phyloP scores from a whole-genome alignment of 2,329 filamentous ascomycete genomes.

The Apiospora malaysiana region DNA sequence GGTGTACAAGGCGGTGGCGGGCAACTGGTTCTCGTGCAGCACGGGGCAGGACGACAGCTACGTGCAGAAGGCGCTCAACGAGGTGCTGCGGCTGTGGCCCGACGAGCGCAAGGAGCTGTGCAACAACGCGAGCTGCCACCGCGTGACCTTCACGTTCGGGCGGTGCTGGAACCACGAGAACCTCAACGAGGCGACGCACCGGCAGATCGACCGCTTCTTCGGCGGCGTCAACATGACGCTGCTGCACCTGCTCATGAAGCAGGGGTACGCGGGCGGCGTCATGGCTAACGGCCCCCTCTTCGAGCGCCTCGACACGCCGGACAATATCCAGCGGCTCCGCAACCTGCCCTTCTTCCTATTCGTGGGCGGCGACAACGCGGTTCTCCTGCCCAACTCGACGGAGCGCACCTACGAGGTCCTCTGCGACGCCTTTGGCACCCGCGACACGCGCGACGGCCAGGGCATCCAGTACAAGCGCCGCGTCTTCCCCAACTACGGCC shows the following conservation, averaged over 20 bases:
- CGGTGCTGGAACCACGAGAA: slow-evolving; percentile 70
- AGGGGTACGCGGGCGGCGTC: slow-evolving; percentile 57
- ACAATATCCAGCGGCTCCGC: slow-evolving; percentile 56
- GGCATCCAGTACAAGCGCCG: slow-evolving; percentile 54
- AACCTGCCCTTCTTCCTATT: slow-evolving; percentile 63
- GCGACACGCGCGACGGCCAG: slow-evolving; percentile 33
- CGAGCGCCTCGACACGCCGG: slow-evolving; percentile 52
- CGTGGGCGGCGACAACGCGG: slow-evolving; percentile 61
- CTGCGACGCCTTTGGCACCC: slow-evolving; percentile 55
- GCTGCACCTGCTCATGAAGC: slow-evolving; percentile 61
- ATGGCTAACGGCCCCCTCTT: slow-evolving; percentile 58
- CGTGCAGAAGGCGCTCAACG: slow-evolving; percentile 59
- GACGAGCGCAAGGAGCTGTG: slow-evolving; percentile 62
- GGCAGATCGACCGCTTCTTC: slow-evolving; percentile 65
- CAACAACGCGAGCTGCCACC: slow-evolving; percentile 66
- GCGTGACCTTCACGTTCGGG: slow-evolving; percentile 64
- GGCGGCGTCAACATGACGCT: slow-evolving; percentile 66
- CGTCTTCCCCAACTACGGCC: slow-evolving; percentile 63
- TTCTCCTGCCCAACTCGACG: slow-evolving; percentile 59
- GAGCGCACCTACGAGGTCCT: slow-evolving; percentile 59
- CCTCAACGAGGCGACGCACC: slow-evolving; percentile 69
- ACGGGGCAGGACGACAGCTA: slow-evolving; percentile 52
- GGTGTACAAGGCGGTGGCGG: slow-evolving; percentile 53
- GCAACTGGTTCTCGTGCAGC: slow-evolving; percentile 61
- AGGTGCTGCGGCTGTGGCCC: slow-evolving; percentile 63